These are phyloP conservation scores for Thuja plicata DNA, from an alignment of 83 land plant genomes.

Conservation along the genomic window DNA sequence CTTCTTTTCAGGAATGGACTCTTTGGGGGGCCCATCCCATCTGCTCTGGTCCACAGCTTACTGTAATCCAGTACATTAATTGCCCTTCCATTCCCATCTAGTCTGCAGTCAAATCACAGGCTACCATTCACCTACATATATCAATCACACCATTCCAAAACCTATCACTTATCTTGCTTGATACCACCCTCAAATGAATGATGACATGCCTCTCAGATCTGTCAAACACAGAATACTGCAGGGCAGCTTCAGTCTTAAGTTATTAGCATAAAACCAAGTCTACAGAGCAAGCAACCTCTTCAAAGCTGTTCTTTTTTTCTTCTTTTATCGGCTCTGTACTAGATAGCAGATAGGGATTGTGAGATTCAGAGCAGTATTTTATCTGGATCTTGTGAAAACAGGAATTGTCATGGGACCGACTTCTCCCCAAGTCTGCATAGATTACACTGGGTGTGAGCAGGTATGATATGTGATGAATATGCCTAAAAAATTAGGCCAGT, in stretches of 20 bases:
- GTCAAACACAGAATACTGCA: neutral
- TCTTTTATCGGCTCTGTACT: neutral
- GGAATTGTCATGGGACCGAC: constrained; percentile 1
- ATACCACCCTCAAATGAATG: neutral
- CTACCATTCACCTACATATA: constrained; percentile 7
- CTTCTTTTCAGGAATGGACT: constrained; percentile 10
- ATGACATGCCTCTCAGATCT: neutral
- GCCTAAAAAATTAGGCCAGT: neutral
- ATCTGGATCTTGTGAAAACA: neutral
- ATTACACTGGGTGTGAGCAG: neutral
- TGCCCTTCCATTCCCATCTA: constrained; percentile 8
- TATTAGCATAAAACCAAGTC: neutral
- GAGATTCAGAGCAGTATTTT: neutral
- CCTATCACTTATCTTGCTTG: neutral
- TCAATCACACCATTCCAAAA: neutral
- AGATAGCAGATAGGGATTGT: neutral
- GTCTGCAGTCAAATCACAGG: constrained; percentile 7
- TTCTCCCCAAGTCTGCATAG: constrained; percentile 3
- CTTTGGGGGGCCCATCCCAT: neutral
- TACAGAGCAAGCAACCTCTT: neutral
- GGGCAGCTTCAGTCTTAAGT: neutral
- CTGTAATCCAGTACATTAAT: constrained; percentile 8
- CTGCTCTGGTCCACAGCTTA: neutral
- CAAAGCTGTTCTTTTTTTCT: neutral
- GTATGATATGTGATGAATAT: neutral